Percentiles rank a stretch among this genome's conserved stretches.
Conservation (phyloP, 2,329 filamentous ascomycete species). For the Monilinia laxa region DNA sequence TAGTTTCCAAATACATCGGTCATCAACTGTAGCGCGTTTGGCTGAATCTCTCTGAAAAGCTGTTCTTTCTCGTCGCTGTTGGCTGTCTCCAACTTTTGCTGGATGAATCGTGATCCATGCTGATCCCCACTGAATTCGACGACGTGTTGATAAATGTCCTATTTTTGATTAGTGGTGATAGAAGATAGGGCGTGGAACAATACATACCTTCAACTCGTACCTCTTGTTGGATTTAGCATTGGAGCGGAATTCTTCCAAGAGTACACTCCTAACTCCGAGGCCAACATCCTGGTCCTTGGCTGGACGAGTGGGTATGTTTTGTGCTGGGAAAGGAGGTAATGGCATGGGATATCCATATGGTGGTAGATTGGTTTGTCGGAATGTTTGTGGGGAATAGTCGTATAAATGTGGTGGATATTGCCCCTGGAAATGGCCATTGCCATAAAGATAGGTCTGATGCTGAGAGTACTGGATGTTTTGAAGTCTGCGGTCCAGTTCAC, state of each 20-base stretch:
- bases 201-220: conserved; percentile 71
- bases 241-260: conserved; percentile 77
- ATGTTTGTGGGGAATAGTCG: conserved; percentile 43
- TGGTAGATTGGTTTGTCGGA: conserved; percentile 40
- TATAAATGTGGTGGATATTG: conserved; percentile 44
- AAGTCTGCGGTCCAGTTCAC: conserved; percentile 37
- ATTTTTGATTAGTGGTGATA: conserved; percentile 25
- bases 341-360: conserved; percentile 42
- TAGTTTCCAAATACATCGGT: conserved; percentile 98
- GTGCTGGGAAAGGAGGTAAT: conserved; percentile 34
- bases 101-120: conserved; percentile 92
- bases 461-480: conserved; percentile 35
- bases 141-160: conserved; percentile 82
- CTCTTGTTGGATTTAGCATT: conserved; percentile 69
- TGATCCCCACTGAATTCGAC: conserved; percentile 97
- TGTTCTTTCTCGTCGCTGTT: conserved; percentile 95
- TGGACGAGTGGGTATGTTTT: conserved; percentile 36
- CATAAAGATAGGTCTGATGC: conserved; percentile 40
- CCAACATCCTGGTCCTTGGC: conserved; percentile 41
- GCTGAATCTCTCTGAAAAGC: conserved; percentile 82
- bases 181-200: conserved; percentile 4
- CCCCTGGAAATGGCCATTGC: conserved; percentile 41
- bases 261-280: conserved; percentile 63
- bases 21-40: conserved; percentile 85
- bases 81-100: conserved; percentile 85